Conservation (phyloP, 148 eudicot species). For the Agrostemma githago region DNA sequence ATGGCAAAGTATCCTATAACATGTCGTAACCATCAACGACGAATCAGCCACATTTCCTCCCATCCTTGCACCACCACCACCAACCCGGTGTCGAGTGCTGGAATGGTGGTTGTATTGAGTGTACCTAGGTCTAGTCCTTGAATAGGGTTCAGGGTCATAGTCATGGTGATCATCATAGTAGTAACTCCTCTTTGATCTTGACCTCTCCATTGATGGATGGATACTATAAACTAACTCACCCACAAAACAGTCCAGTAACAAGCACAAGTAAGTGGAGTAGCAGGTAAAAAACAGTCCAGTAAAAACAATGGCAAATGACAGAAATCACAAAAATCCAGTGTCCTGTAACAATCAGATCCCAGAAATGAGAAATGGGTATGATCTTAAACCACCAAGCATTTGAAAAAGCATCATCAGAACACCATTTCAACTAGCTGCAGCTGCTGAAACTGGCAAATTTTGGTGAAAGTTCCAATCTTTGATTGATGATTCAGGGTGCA, state of each 20-base stretch:
- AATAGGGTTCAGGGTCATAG: slow-evolving; percentile 59
- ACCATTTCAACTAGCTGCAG: background rate
- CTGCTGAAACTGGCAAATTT: background rate
- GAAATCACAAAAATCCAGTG: background rate
- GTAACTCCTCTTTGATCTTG: slow-evolving; percentile 90
- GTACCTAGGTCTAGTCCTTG: slow-evolving; percentile 58
- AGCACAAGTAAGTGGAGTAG: background rate
- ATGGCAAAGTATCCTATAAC: slow-evolving; percentile 77
- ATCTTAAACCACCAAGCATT: background rate
- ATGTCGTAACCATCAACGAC: slow-evolving; percentile 64
- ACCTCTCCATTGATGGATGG: slow-evolving; percentile 51
- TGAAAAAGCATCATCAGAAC: background rate
- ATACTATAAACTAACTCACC: background rate
- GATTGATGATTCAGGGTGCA: background rate
- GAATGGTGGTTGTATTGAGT: slow-evolving; percentile 25
- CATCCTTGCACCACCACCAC: slow-evolving; percentile 24
- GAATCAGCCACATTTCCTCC: slow-evolving; percentile 42
- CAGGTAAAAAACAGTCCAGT: background rate
- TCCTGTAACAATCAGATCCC: slow-evolving; percentile 24
- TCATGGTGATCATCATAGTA: slow-evolving; percentile 59
- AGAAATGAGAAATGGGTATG: slow-evolving; percentile 8
- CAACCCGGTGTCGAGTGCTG: slow-evolving; percentile 41
- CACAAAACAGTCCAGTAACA: slow-evolving; percentile 12
- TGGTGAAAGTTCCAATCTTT: slow-evolving; percentile 18
- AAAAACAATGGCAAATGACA: background rate